These are phyloP conservation scores for Leishmania mexicana DNA, from an alignment of 208 protist species.

Conservation along the genomic window DNA sequence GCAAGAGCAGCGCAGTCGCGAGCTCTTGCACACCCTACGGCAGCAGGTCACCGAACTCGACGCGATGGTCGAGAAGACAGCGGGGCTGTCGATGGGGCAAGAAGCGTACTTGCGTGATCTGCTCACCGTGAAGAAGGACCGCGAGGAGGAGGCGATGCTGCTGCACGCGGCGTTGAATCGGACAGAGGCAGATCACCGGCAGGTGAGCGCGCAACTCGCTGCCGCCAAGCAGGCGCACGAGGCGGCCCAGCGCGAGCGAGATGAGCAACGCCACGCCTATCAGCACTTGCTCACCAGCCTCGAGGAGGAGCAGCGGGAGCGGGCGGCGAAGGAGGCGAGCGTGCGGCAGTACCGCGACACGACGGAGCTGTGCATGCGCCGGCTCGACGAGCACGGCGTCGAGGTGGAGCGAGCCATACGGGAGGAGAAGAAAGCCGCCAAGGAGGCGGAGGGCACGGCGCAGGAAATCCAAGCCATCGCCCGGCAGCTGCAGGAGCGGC, in stretches of 20 bases:
- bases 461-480: constrained; percentile 45
- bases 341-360: constrained; percentile 87
- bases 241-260: constrained; percentile 38
- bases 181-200: constrained; percentile 76
- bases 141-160: constrained; percentile 89
- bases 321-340: constrained; percentile 89
- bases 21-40: constrained; percentile 95
- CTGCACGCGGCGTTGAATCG: constrained; percentile 57
- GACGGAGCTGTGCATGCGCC: constrained; percentile 56
- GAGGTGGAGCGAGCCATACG: constrained; percentile 39
- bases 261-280: constrained; percentile 49
- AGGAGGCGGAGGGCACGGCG: constrained; percentile 35
- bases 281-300: constrained; percentile 61
- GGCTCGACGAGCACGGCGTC: constrained; percentile 48
- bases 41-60: constrained; percentile 95
- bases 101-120: constrained; percentile 96
- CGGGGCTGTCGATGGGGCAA: constrained; percentile 93
- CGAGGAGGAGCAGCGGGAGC: constrained; percentile 69
- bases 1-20: constrained; percentile 95
- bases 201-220: constrained; percentile 14
- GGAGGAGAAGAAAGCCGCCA: constrained; percentile 49
- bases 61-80: constrained; percentile 93
- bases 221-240: constrained; percentile 11
- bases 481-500: constrained; percentile 72
- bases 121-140: constrained; percentile 89